Conservation (phyloP, 345 rosid genomes). For the Populus pruinosa region DNA sequence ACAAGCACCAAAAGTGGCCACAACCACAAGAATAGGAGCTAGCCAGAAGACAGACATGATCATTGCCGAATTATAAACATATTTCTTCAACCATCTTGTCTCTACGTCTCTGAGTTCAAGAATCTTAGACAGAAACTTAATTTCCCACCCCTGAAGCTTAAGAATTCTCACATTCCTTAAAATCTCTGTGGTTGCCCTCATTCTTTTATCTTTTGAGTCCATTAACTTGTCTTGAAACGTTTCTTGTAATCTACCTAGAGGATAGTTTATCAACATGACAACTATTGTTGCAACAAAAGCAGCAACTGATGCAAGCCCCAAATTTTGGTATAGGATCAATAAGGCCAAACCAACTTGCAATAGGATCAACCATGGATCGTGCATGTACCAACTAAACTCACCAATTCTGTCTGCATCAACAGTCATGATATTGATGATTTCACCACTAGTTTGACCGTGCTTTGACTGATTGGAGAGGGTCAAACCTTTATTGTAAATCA, state of each 20-base stretch:
- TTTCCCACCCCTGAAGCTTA: conserved; percentile 43
- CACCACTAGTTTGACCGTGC: conserved; percentile 33
- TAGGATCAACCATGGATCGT: conserved; percentile 30
- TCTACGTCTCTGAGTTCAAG: conserved; percentile 25
- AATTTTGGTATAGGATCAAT: conserved; percentile 25
- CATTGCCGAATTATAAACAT: conserved; percentile 16
- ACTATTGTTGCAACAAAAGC: conserved; percentile 14
- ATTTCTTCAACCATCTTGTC: conserved; percentile 32
- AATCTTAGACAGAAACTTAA: conserved; percentile 34
- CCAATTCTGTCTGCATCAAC: conserved; percentile 33
- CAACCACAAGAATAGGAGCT: conserved; percentile 27
- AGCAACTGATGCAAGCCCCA: conserved; percentile 25
- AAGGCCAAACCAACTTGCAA: conserved; percentile 31
- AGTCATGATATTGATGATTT: conserved; percentile 35
- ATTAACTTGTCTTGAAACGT: conserved; percentile 30
- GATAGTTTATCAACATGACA: conserved; percentile 28
- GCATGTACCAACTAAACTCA: conserved; percentile 27
- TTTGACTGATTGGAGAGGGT: conserved; percentile 26
- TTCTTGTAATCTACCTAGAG: conserved; percentile 25
- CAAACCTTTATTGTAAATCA: conserved; percentile 28
- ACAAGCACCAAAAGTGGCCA: conserved; percentile 33
- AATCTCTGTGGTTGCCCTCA: conserved; percentile 34
- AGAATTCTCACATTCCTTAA: conserved; percentile 35
- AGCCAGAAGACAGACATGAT: conserved; percentile 19
- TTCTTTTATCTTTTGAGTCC: conserved; percentile 32